phyloP scores from a whole-genome alignment of 371 early-diverging fungal species.

The Syncephalastrum monosporum region DNA sequence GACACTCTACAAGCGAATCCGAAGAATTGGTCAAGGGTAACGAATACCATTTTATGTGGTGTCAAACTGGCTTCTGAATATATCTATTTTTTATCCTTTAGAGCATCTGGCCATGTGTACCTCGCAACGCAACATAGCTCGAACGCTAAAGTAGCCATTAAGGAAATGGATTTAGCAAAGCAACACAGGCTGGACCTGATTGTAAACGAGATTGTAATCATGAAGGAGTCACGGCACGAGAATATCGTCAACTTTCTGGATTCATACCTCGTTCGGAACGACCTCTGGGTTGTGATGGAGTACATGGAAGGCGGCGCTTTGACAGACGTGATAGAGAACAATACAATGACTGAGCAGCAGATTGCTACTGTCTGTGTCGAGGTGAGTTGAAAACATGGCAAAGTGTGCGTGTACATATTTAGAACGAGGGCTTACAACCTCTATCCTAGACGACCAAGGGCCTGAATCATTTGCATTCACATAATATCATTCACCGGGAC shows the following conservation, averaged over 20 bases:
- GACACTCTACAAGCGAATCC: slow-evolving; percentile 78
- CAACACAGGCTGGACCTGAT: slow-evolving; percentile 95
- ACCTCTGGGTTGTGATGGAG: slow-evolving; percentile 98
- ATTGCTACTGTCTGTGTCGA: slow-evolving; percentile 91
- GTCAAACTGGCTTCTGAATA: background rate
- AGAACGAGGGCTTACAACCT: no score
- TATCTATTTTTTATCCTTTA: slow-evolving; percentile 17
- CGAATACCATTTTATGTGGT: no score
- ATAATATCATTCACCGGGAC: slow-evolving; percentile 94
- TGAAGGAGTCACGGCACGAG: slow-evolving; percentile 92
- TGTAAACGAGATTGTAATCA: slow-evolving; percentile 94
- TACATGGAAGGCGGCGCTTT: slow-evolving; percentile 98
- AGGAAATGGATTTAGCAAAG: slow-evolving; percentile 92
- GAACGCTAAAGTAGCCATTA: slow-evolving; percentile 86
- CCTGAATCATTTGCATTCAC: slow-evolving; percentile 84
- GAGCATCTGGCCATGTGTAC: slow-evolving; percentile 95
- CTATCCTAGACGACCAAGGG: no score
- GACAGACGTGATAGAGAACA: slow-evolving; percentile 96
- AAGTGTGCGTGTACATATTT: no score
- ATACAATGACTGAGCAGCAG: slow-evolving; percentile 86
- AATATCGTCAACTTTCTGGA: slow-evolving; percentile 96
- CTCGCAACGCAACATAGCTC: slow-evolving; percentile 33
- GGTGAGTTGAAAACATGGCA: slow-evolving; percentile 27
- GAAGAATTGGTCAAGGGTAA: slow-evolving; percentile 95
- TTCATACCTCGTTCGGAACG: slow-evolving; percentile 80